Base-by-base conservation (phyloP, 23 red algal genomes). In the Chondrus crispus region DNA sequence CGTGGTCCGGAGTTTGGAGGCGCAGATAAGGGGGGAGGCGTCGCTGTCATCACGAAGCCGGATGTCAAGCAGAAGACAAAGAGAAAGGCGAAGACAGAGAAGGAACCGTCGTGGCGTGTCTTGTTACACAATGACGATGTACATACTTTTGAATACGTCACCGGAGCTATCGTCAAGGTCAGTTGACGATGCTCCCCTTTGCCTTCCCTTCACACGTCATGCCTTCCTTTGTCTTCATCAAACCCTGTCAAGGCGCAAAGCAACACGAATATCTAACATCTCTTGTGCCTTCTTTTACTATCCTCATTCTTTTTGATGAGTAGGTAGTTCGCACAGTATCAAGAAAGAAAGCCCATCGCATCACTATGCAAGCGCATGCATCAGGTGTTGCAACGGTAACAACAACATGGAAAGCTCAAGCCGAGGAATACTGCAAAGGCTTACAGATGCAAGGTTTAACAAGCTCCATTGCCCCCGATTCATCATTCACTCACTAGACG, bases 81-180 rank as follows among this genome's bases (percentile, higher is more conserved):
- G 77, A 80, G 91, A 22, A 96, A 96, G 93, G 85, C 87, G 20
- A 81, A 99, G 42, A 95, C 91, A 16, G 94, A 95, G 46, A 74
- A 95, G 16, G 97, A 99, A 74, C 81, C 84, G 39, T 93, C 88
- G 43, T 99, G 97, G 97, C 97, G 97, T 19, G 97, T 99, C 5
- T 75, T 99, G 69, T 84, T 99, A 29, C 97, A 99, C 74, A 99
- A 99, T 46, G 97, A 99, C 70, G 93, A 99, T 62, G 93, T 99
- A 33, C 97, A 99, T 73, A 99, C 97, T 49, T 99, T 99, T 88
- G 93, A 96, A 29, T 99, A 99, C 62, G 97, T 99, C 13, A 99
- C 95, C 32, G 68, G 89, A 33, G 85, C 94, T 62, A 95, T 99
- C 30, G 95, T 96, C 50, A 93, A 95, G 77, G 87, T 90, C 64